These are phyloP conservation scores for Drosera spatulata DNA, from an alignment of 179 eudicot species.

Conservation along the genomic window DNA sequence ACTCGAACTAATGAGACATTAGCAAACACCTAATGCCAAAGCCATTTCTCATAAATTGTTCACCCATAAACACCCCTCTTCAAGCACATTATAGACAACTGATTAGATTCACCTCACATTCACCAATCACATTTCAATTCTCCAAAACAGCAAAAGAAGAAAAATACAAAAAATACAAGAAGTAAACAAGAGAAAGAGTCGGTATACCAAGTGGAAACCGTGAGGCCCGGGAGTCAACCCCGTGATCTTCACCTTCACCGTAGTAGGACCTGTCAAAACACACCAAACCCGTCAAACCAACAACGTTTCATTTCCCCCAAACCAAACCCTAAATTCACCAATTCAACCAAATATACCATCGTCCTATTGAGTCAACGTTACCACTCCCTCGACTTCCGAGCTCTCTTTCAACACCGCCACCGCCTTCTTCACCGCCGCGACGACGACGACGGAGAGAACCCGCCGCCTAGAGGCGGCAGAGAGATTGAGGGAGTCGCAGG, in stretches of 20 bases:
- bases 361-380: conserved; percentile 64
- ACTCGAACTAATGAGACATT: too few relatives aligned
- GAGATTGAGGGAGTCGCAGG: conserved; percentile 17
- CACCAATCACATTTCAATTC: too few relatives aligned
- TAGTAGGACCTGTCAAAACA: conserved; percentile 56
- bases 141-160: background rate
- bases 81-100: too few relatives aligned
- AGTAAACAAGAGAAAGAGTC: background rate
- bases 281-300: background rate
- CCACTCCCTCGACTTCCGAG: conserved; percentile 78
- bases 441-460: conserved; percentile 50
- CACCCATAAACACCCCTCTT: too few relatives aligned
- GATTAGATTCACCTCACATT: too few relatives aligned
- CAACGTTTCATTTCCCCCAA: background rate
- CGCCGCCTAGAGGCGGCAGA: conserved; percentile 24
- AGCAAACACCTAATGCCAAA: too few relatives aligned
- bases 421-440: conserved; percentile 54
- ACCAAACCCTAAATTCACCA: conserved; percentile 1
- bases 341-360: conserved; percentile 23
- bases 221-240: conserved; percentile 78
- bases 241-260: conserved; percentile 59
- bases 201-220: conserved; percentile 66
- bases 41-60: too few relatives aligned
- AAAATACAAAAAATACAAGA: background rate
- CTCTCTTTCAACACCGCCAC: conserved; percentile 84